Evolutionary conservation across 305 asterid genomes (phyloP).

Genomic region (Coffea humblotiana): DNA sequence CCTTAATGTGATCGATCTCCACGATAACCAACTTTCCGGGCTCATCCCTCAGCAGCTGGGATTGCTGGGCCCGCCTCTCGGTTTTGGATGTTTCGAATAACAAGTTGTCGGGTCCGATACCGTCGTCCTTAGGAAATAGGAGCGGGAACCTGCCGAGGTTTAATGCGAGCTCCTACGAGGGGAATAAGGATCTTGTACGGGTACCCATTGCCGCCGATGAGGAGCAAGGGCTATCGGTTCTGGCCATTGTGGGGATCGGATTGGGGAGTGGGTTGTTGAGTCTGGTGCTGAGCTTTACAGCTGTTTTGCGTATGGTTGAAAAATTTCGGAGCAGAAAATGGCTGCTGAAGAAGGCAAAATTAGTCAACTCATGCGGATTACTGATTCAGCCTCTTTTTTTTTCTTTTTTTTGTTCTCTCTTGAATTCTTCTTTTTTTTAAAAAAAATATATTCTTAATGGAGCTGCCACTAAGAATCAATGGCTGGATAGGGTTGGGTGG

Average conservation of each 20-base stretch:
- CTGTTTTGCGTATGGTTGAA: conserved; percentile 90
- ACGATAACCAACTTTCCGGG: conserved; percentile 66
- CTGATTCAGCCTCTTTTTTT: conserved; percentile 24
- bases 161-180: conserved; percentile 74
- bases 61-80: conserved; percentile 57
- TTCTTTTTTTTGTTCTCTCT: not conserved
- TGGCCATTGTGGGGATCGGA: conserved; percentile 93
- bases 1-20: conserved; percentile 88
- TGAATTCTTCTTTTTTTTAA: not conserved
- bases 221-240: conserved; percentile 62
- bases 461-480: not conserved
- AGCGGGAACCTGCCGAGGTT: conserved; percentile 67
- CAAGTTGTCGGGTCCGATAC: conserved; percentile 69
- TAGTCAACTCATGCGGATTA: conserved; percentile 77
- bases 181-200: conserved; percentile 89
- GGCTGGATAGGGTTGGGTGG: conserved; percentile 10
- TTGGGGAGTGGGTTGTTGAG: conserved; percentile 89
- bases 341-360: conserved; percentile 68
- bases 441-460: not conserved
- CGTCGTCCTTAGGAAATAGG: conserved; percentile 67
- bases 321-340: conserved; percentile 62
- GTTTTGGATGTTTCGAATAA: conserved; percentile 77
- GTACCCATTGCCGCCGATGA: conserved; percentile 73
- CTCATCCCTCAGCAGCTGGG: conserved; percentile 83
- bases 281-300: conserved; percentile 75